These are phyloP conservation scores for Candida ipomoeae DNA, from an alignment of 805 yeast genomes.

Conservation along the genomic window DNA sequence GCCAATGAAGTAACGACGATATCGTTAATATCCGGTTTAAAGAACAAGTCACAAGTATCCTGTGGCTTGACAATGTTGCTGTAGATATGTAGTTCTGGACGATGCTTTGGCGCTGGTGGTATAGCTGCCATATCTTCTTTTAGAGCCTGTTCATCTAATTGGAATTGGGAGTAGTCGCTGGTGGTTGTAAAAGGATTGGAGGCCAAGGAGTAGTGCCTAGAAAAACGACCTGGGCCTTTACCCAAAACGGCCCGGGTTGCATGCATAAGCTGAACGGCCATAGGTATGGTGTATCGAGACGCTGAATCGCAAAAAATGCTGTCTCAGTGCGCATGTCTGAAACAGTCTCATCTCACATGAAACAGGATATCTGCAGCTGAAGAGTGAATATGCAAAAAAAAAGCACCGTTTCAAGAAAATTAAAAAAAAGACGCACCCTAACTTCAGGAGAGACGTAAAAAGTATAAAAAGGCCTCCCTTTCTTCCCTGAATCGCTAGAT, in stretches of 20 bases:
- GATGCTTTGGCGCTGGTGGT: slow-evolving; percentile 26
- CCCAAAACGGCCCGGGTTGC: not conserved
- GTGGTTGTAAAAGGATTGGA: slow-evolving; percentile 24
- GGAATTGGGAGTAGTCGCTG: slow-evolving; percentile 24
- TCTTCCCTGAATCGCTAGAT: not conserved
- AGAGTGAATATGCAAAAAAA: not conserved
- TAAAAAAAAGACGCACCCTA: not conserved
- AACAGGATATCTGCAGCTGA: slow-evolving; percentile 1
- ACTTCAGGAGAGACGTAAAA: no score
- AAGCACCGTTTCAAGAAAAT: not conserved
- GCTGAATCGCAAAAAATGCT: slow-evolving; percentile 1
- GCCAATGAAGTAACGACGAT: slow-evolving; percentile 28
- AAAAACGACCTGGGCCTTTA: not conserved
- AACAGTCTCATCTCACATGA: slow-evolving; percentile 3
- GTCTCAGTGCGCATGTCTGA: slow-evolving; percentile 1
- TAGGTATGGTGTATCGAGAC: not conserved
- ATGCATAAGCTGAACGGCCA: not conserved
- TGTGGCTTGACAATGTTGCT: slow-evolving; percentile 32
- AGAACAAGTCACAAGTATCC: slow-evolving; percentile 31
- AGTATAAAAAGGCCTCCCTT: not conserved
- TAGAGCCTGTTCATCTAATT: slow-evolving; percentile 24
- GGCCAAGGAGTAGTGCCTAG: not conserved
- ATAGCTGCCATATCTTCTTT: slow-evolving; percentile 32
- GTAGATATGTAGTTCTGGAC: slow-evolving; percentile 9
- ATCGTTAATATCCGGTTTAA: slow-evolving; percentile 28